Percentiles rank a stretch among this genome's conserved stretches.
phyloP scores from a whole-genome alignment of 495 filamentous ascomycete genomes.

The Aspergillus incahuasiensis region DNA sequence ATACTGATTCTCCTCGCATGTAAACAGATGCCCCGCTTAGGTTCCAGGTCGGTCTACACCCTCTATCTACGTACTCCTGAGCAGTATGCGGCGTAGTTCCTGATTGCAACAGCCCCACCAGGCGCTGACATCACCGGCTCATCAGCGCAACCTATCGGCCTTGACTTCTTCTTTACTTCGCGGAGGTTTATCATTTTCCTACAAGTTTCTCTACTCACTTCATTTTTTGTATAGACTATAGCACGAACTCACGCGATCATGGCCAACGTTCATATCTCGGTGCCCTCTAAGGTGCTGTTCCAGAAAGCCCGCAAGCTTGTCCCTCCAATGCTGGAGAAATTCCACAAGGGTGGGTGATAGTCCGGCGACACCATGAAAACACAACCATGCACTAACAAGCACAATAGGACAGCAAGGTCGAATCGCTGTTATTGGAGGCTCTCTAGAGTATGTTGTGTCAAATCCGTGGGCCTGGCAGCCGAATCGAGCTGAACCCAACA shows the following conservation, averaged over 20 bases:
- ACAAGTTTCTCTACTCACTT: background rate
- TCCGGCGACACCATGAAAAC: background rate
- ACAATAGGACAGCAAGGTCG: slow-evolving; percentile 84
- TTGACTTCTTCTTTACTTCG: background rate
- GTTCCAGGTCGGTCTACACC: too few species aligned
- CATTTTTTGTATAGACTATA: background rate
- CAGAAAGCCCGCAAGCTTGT: slow-evolving; percentile 83
- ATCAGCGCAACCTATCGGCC: slow-evolving; percentile 8
- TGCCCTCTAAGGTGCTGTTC: slow-evolving; percentile 67
- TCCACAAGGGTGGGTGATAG: slow-evolving; percentile 76
- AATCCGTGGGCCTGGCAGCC: background rate
- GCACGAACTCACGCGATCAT: slow-evolving; percentile 14
- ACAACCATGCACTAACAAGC: background rate
- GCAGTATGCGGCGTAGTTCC: background rate
- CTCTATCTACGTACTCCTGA: background rate
- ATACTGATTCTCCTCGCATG: background rate
- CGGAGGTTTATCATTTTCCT: background rate
- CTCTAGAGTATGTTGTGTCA: slow-evolving; percentile 59
- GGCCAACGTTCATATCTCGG: slow-evolving; percentile 45
- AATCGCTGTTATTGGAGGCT: slow-evolving; percentile 91
- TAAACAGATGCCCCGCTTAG: too few species aligned
- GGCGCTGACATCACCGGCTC: slow-evolving; percentile 41
- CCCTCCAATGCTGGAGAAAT: slow-evolving; percentile 90
- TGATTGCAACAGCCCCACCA: slow-evolving; percentile 28
- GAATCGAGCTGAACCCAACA: slow-evolving; percentile 16